Evolutionary conservation across 2,329 filamentous ascomycete genomes (phyloP).

Genomic region (Alternaria sp.): DNA sequence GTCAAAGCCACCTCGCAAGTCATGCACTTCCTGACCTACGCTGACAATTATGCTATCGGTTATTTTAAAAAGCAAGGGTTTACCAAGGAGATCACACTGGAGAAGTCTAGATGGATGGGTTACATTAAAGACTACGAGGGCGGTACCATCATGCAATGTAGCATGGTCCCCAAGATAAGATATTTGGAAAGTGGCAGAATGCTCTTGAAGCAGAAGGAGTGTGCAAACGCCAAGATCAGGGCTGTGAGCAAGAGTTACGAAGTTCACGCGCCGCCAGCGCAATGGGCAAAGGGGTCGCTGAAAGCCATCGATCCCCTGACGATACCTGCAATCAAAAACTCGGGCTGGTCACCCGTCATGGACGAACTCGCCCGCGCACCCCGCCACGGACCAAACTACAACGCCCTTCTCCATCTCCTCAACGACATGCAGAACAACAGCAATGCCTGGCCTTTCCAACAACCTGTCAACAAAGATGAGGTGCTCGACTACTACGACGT

Average conservation of each 20-base stretch:
- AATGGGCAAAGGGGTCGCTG: slow-evolving; percentile 76
- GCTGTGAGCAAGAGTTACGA: slow-evolving; percentile 89
- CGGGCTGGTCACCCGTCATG: slow-evolving; percentile 97
- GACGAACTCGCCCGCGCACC: slow-evolving; percentile 94
- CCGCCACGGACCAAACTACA: slow-evolving; percentile 95
- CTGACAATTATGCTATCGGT: slow-evolving; percentile 97
- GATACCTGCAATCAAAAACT: slow-evolving; percentile 86
- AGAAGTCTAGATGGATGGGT: slow-evolving; percentile 94
- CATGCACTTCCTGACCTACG: slow-evolving; percentile 98
- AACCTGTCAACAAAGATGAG: slow-evolving; percentile 93
- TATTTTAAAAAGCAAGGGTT: slow-evolving; percentile 99
- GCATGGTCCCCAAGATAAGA: slow-evolving; percentile 92
- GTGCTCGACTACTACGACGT: slow-evolving; percentile 99
- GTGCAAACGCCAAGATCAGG: slow-evolving; percentile 91
- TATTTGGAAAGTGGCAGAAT: slow-evolving; percentile 94
- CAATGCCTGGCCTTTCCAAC: slow-evolving; percentile 91
- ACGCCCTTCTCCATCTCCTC: slow-evolving; percentile 88
- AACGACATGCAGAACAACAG: slow-evolving; percentile 95
- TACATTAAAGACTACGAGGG: slow-evolving; percentile 99
- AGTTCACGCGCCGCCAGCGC: slow-evolving; percentile 81
- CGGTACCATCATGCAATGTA: slow-evolving; percentile 98
- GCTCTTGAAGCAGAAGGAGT: slow-evolving; percentile 96
- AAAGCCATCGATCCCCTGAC: slow-evolving; percentile 82
- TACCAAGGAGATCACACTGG: slow-evolving; percentile 96
- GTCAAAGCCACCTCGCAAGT: slow-evolving; percentile 96